Conservation (phyloP, 83 land plant species). For the Picea abies region DNA sequence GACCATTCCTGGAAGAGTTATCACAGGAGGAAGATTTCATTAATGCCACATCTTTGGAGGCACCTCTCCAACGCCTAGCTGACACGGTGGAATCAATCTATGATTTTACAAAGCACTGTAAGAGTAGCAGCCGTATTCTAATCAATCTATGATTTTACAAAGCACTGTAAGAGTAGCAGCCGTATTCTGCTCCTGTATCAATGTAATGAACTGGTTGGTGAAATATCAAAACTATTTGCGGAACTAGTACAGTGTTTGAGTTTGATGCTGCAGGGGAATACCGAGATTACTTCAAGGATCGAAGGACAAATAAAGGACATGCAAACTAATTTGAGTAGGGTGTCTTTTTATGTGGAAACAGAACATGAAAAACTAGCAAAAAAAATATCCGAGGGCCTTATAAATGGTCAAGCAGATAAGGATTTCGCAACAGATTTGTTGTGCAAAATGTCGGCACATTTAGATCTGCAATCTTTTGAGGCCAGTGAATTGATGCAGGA, state of each 20-base stretch:
- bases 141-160: slow-evolving; percentile 11
- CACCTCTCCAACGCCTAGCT: slow-evolving; percentile 14
- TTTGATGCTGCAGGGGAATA: slow-evolving; percentile 15
- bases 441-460: slow-evolving; percentile 7
- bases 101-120: slow-evolving; percentile 12
- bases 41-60: not conserved
- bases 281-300: slow-evolving; percentile 12
- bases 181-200: slow-evolving; percentile 24
- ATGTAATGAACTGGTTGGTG: slow-evolving; percentile 9
- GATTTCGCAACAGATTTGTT: slow-evolving; percentile 14
- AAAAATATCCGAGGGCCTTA: slow-evolving; percentile 9
- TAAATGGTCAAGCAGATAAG: slow-evolving; percentile 17
- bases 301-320: slow-evolving; percentile 24
- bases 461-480: slow-evolving; percentile 17
- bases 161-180: slow-evolving; percentile 17
- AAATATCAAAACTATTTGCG: slow-evolving; percentile 5
- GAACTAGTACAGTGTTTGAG: slow-evolving; percentile 16
- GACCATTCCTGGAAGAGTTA: slow-evolving; percentile 13
- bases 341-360: slow-evolving; percentile 25
- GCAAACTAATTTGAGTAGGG: slow-evolving; percentile 17
- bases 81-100: slow-evolving; percentile 8
- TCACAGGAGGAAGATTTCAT: slow-evolving; percentile 14
- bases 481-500: slow-evolving; percentile 25
- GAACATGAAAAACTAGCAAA: slow-evolving; percentile 23
- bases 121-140: slow-evolving; percentile 25